These are phyloP conservation scores for Zanthoxylum bungeanum DNA, from an alignment of 345 rosid species.

Conservation along the genomic window DNA sequence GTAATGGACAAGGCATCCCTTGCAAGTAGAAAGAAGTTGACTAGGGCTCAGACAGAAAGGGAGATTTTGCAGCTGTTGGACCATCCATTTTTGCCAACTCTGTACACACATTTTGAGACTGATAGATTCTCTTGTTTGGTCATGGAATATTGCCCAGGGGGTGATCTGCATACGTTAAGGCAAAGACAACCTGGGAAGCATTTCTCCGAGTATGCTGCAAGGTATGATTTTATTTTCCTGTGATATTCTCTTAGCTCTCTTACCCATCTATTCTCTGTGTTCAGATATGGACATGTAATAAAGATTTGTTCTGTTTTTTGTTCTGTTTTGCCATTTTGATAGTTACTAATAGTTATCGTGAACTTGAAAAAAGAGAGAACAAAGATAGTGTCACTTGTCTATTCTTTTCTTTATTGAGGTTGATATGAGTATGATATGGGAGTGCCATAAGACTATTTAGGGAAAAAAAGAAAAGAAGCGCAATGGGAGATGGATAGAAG, in stretches of 20 bases:
- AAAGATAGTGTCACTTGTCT: too few species aligned
- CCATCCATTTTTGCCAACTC: constrained; percentile 95
- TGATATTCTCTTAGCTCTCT: background rate
- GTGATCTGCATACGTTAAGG: constrained; percentile 91
- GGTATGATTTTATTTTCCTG: constrained; percentile 47
- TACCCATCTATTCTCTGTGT: background rate
- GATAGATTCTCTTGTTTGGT: constrained; percentile 96
- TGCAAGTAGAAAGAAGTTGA: constrained; percentile 89
- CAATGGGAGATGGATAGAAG: background rate
- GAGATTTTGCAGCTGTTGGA: constrained; percentile 93
- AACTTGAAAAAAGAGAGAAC: too few species aligned
- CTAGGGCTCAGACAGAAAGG: constrained; percentile 94
- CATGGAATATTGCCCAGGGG: constrained; percentile 98
- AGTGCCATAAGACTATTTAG: too few species aligned
- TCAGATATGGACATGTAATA: background rate
- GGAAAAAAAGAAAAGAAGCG: too few species aligned
- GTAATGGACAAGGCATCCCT: constrained; percentile 99
- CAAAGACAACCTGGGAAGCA: constrained; percentile 97
- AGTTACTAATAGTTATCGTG: background rate
- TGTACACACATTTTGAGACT: constrained; percentile 94
- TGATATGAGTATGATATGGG: background rate
- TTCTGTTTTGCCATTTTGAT: background rate
- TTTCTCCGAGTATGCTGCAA: constrained; percentile 96
- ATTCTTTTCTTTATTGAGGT: background rate
- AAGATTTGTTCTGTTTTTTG: background rate